Evolutionary conservation across 345 rosid genomes (phyloP).

Genomic region (Anastatica hierochuntica): DNA sequence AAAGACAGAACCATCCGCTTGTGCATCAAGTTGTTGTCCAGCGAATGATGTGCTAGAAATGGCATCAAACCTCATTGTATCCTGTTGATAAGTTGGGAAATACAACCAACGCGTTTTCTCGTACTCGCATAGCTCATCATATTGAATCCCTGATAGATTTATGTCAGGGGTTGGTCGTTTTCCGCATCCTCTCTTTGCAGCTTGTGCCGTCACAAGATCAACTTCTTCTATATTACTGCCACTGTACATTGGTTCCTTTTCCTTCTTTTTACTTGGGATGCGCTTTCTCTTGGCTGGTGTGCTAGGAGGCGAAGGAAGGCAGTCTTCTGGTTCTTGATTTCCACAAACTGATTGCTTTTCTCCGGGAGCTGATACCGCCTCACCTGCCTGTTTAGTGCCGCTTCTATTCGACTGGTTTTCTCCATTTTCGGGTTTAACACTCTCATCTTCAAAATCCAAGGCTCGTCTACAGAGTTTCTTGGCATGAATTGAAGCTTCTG

Average conservation of each 20-base stretch:
- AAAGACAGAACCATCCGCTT: conserved; percentile 13
- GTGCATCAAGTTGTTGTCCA: conserved; percentile 7
- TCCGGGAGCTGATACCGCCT: conserved; percentile 30
- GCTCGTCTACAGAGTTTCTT: conserved; percentile 49
- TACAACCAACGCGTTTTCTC: conserved; percentile 22
- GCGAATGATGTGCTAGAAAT: conserved; percentile 28
- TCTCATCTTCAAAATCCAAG: conserved; percentile 40
- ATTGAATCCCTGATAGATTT: conserved; percentile 30
- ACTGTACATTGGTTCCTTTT: neutral
- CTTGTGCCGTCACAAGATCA: neutral
- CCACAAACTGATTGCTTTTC: conserved; percentile 26
- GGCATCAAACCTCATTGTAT: conserved; percentile 36
- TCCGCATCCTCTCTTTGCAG: conserved; percentile 28
- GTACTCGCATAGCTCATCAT: conserved; percentile 32
- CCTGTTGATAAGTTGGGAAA: conserved; percentile 28
- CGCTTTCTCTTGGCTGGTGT: conserved; percentile 32
- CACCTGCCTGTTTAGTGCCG: conserved; percentile 10
- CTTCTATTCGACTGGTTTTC: neutral
- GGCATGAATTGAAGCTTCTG: conserved; percentile 12
- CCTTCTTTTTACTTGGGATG: conserved; percentile 4
- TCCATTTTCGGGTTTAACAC: conserved; percentile 20
- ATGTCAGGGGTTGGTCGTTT: conserved; percentile 22
- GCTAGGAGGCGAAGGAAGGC: conserved; percentile 19
- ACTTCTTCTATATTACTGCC: neutral
- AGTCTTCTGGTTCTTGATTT: conserved; percentile 21